Evolutionary conservation across 1,139 yeast species (phyloP).

Genomic region (Wickerhamomyces sp.): DNA sequence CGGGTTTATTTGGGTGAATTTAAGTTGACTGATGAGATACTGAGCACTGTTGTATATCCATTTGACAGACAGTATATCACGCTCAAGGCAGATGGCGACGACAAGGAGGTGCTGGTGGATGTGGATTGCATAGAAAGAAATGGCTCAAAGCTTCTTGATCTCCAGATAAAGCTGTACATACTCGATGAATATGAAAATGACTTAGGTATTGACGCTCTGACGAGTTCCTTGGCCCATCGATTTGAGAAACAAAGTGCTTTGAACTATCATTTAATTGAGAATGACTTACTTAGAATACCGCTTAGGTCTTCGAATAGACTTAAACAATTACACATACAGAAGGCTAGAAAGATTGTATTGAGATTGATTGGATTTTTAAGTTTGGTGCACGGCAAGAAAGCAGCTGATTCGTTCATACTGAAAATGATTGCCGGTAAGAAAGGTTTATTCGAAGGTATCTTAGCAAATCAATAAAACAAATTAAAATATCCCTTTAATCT

Average conservation of each 20-base stretch:
- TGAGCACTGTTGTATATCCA: neutral
- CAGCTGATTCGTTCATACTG: conserved; percentile 16
- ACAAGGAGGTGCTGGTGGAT: neutral
- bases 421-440: conserved; percentile 10
- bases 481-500: too few species aligned
- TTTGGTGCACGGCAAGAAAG: conserved; percentile 11
- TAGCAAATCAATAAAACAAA: too few species aligned
- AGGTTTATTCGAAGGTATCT: conserved; percentile 10
- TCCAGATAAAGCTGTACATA: neutral
- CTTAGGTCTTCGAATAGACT: neutral
- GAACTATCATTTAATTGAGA: neutral
- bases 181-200: neutral
- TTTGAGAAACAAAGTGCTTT: neutral
- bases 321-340: neutral
- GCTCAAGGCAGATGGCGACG: neutral
- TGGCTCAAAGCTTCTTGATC: neutral
- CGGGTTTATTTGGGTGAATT: neutral
- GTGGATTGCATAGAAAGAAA: neutral
- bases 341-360: conserved; percentile 4
- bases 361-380: conserved; percentile 22
- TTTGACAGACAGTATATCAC: neutral
- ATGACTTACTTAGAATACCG: neutral
- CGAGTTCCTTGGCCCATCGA: neutral
- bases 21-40: conserved; percentile 1
- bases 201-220: neutral